Evolutionary conservation across 1,284 basidiomycete genomes (phyloP).

Genomic region (Moesziomyces sp.): DNA sequence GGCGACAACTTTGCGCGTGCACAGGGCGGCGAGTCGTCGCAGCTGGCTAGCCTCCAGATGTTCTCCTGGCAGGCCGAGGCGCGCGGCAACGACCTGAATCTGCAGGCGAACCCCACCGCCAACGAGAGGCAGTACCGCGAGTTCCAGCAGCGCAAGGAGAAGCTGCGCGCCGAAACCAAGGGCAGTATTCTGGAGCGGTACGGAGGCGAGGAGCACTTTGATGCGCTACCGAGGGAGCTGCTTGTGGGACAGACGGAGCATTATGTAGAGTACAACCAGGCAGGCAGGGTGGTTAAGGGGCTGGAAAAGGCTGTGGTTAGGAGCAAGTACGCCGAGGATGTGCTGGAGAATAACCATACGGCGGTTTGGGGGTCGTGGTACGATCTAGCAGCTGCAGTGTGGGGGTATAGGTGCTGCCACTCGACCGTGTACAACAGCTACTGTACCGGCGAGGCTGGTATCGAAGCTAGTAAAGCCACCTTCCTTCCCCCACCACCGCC

Average conservation of each 20-base stretch:
- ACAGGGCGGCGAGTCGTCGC: constrained; percentile 84
- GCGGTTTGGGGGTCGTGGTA: constrained; percentile 97
- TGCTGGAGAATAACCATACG: constrained; percentile 92
- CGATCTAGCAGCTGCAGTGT: constrained; percentile 76
- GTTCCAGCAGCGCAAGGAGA: constrained; percentile 90
- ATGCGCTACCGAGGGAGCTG: constrained; percentile 86
- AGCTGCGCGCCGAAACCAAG: constrained; percentile 86
- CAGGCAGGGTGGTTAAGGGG: constrained; percentile 92
- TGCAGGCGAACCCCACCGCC: constrained; percentile 95
- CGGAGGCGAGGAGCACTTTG: constrained; percentile 92
- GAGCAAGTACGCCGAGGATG: constrained; percentile 81
- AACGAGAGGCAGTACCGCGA: constrained; percentile 88
- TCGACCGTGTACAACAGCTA: constrained; percentile 87
- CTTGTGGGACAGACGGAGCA: constrained; percentile 93
- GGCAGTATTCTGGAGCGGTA: constrained; percentile 74
- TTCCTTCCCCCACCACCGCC: constrained; percentile 1
- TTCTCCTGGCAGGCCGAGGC: constrained; percentile 97
- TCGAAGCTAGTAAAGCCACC: constrained; percentile 75
- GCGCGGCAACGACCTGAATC: constrained; percentile 91
- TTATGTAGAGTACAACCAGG: constrained; percentile 95
- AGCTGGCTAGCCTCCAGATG: constrained; percentile 89
- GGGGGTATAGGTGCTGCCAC: constrained; percentile 97
- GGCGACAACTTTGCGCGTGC: constrained; percentile 95
- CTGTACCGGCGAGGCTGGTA: constrained; percentile 89
- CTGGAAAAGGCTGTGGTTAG: constrained; percentile 82